Evolutionary conservation across 495 filamentous ascomycete species (phyloP), one percentile per base, ranked within the genome.

Genomic region (Pyrenula aspistea): DNA sequence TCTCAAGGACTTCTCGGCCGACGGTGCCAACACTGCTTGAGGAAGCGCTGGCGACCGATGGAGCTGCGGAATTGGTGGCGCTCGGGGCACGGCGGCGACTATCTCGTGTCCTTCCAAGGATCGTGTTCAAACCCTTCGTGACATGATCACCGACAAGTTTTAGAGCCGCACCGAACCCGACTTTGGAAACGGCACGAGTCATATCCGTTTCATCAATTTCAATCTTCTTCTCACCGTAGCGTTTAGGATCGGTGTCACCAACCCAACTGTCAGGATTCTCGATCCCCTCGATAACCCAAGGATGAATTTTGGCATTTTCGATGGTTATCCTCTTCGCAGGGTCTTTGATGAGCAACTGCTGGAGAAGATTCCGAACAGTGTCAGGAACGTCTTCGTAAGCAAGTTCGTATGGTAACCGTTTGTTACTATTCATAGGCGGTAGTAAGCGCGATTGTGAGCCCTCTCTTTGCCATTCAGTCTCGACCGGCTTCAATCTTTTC

Each of bases 301-400:
- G 85, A 63, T 99, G 93, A 56, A 86, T 88, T 66, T 97, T 97
- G 61, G 96, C 92, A 63, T 96, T 92, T 59, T 85, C 86, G 53
- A 99, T 71, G 1, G 85, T 85, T 60, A 99, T 96, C 51, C 93
- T 81, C 67, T 89, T 84, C 25, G 84, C 74, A 0, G 92, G 93
- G 64, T 97, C 86, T 72, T 96, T 97, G 58, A 80, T 84, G 53
- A 99, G 77, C 66, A 99, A 80, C 53, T 86, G 82, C 51, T 77
- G 79, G 20, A 99, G 71, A 36, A 99, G 74, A 66, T 97, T 90
- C 54, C 81, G 79, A 20, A 99, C 70, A 49, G 90, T 80, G 57
- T 88, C 82, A 58, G 91, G 87, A 57, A 99, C 80, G 2, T 88
- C 83, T 63, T 99, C 93, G 54, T 95, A 95, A 20, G 77, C 79